A percentile compares a stretch with the other conserved stretches of the same genome.
Evolutionary conservation across 2,329 filamentous ascomycete species (phyloP).

Genomic region (Fusarium coicis): DNA sequence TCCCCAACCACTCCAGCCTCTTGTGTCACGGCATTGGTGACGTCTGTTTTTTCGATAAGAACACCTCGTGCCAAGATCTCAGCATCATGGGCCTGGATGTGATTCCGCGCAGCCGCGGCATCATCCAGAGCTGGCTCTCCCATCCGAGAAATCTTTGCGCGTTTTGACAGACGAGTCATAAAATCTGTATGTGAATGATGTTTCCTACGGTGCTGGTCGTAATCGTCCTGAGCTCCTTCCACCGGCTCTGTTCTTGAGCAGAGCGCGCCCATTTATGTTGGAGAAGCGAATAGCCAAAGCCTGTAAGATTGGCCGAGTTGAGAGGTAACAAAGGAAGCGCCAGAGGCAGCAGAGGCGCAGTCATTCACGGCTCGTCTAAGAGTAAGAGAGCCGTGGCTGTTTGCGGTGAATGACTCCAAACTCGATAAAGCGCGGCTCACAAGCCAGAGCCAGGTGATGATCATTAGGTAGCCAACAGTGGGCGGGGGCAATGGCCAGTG

Average conservation of each 20-base stretch:
- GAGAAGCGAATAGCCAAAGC: background rate
- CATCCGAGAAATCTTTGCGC: conserved; percentile 9
- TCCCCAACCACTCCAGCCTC: conserved; percentile 28
- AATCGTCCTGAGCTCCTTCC: conserved; percentile 21
- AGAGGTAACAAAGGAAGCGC: conserved; percentile 7
- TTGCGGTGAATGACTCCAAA: conserved; percentile 28
- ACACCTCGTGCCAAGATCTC: conserved; percentile 27
- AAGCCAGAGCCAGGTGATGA: conserved; percentile 29
- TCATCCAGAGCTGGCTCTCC: conserved; percentile 12
- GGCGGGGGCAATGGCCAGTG: conserved; percentile 16
- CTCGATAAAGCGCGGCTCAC: conserved; percentile 26
- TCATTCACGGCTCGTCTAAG: background rate
- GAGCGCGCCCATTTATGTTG: conserved; percentile 43
- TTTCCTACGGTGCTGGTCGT: conserved; percentile 16
- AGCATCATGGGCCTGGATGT: conserved; percentile 44
- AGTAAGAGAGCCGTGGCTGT: conserved; percentile 10
- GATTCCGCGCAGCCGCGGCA: conserved; percentile 36
- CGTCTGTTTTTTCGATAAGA: background rate
- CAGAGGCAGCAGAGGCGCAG: conserved; percentile 24
- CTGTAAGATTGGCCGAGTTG: background rate
- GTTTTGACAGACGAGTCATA: conserved; percentile 27
- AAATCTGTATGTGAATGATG: conserved; percentile 3
- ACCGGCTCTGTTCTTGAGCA: conserved; percentile 39
- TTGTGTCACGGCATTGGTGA: background rate
- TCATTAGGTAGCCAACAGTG: conserved; percentile 10